Conservation (phyloP, 176 grass and related monocot genomes). For the Bolboschoenus planiculmis region DNA sequence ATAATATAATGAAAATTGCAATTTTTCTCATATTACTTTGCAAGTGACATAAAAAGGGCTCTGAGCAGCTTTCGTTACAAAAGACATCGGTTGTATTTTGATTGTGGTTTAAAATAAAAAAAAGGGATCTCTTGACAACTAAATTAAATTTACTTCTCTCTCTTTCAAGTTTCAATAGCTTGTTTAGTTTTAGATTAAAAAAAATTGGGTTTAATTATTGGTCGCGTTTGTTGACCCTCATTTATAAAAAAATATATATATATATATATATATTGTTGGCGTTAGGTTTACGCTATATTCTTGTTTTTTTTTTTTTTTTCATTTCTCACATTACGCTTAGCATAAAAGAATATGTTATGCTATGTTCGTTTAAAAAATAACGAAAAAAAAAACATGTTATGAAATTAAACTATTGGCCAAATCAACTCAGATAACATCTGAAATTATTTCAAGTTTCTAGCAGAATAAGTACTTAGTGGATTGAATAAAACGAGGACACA, state of each 20-base stretch:
- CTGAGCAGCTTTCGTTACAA: background rate
- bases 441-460: background rate
- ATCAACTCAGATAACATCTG: background rate
- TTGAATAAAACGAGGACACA: background rate
- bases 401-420: background rate
- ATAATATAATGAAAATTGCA: background rate
- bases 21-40: background rate
- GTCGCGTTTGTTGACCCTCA: too few relatives aligned
- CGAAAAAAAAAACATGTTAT: background rate
- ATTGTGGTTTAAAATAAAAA: background rate
- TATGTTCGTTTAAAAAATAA: background rate
- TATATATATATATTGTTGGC: background rate
- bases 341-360: background rate
- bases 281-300: conserved; percentile 3
- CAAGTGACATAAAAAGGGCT: background rate
- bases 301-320: too few relatives aligned
- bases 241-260: too few relatives aligned
- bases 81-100: background rate
- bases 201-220: too few relatives aligned
- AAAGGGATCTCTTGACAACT: too few relatives aligned
- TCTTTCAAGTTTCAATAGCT: background rate
- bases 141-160: too few relatives aligned
- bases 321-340: background rate
- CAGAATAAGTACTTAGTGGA: too few relatives aligned
- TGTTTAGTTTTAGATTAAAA: background rate